Percentiles rank a stretch among this genome's conserved stretches.
Conservation (phyloP, 2,329 filamentous ascomycete species). For the Colletotrichum sp. region DNA sequence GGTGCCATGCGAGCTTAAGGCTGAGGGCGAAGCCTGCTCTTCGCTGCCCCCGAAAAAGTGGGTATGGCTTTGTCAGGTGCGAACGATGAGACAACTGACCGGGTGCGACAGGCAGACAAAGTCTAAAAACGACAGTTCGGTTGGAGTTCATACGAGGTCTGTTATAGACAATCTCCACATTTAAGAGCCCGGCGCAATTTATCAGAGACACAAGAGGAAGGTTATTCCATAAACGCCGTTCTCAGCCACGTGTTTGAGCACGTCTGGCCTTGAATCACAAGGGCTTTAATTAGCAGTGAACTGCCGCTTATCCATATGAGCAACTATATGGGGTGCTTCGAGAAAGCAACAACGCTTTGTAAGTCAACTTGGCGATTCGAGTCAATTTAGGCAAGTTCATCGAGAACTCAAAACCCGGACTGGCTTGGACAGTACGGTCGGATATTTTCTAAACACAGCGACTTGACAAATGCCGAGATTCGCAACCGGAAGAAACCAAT, state of each 20-base stretch:
- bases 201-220: background rate
- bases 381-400: background rate
- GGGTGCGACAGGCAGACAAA: background rate
- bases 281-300: background rate
- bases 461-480: background rate
- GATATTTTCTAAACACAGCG: background rate
- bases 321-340: background rate
- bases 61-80: background rate
- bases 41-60: background rate
- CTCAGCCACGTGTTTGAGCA: background rate
- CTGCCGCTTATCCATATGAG: background rate
- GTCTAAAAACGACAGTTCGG: background rate
- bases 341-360: background rate
- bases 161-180: background rate
- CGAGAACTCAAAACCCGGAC: background rate
- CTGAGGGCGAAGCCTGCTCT: background rate
- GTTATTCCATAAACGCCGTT: background rate
- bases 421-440: background rate
- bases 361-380: background rate
- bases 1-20: background rate
- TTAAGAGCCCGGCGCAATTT: background rate
- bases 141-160: background rate
- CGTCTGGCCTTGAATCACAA: background rate
- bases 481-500: background rate
- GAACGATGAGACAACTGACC: background rate